Evolutionary conservation across 1,139 yeast genomes (phyloP), one percentile per base, ranked within the genome.

Genomic region (Pichiaceae sp.): DNA sequence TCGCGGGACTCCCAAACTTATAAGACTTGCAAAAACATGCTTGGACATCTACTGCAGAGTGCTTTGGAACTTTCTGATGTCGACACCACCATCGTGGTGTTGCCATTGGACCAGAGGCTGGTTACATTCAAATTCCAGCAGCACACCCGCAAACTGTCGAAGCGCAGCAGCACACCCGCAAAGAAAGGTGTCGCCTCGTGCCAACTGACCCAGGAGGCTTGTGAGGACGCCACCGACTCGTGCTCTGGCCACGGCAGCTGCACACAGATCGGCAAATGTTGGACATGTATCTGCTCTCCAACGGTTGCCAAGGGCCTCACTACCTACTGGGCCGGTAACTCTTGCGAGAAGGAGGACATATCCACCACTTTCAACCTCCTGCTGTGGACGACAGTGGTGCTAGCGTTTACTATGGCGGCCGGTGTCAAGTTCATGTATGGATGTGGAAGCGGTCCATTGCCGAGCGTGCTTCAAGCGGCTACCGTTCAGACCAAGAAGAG

Each of bases 171-270:
- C 19, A 31, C 32, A 3, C 41, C 47, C 5, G 35, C 45, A 49
- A 40, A 41, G 39, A 19, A 36, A n/a, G 11, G 4, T 5, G 20
- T 30, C 25, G 15, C 9, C 7, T 6, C 32, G 6, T 68, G 72
- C 45, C 72, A 59, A 45, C 39, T 58, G 12, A 57, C 75, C 19
- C 68, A 72, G 50, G 75, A 68, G 36, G 62, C 68, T 15, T 80
- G 91, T 57, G 60, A 66, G 40, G 62, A 58, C 12, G 57, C 65
- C 25, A 79, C 89, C 17, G 57, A 66, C 41, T 60, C 63, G 37
- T 81, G 91, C 60, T 68, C 73, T 21, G 68, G 72, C 31, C 85
- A 75, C 48, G 91, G 91, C n/a, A 39, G 57, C 12, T 79, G 87
- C 52, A 50, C 67, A 19, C 57, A 67, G 47, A 43, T 59, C 19